Conservation (phyloP, 805 yeast genomes). For the Blastobotrys robertii region DNA sequence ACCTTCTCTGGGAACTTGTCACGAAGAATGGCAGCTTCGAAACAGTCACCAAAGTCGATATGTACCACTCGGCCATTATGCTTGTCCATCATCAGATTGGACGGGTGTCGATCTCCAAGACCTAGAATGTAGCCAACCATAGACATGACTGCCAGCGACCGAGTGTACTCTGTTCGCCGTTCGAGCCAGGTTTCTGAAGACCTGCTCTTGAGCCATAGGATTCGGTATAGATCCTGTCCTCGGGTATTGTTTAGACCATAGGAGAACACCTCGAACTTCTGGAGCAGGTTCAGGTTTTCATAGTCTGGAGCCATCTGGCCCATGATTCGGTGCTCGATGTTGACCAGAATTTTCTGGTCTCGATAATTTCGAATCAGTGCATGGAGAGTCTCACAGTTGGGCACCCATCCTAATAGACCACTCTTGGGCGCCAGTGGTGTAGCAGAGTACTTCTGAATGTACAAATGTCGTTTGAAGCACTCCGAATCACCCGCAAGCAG, state of each 20-base stretch:
- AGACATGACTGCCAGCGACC: constrained; percentile 96
- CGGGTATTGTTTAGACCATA: constrained; percentile 91
- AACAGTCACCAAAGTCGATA: constrained; percentile 98
- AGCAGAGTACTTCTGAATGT: constrained; percentile 85
- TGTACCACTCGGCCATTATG: constrained; percentile 93
- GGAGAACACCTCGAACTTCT: constrained; percentile 93
- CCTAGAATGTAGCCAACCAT: constrained; percentile 98
- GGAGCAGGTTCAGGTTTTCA: constrained; percentile 77
- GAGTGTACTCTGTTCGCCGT: constrained; percentile 89
- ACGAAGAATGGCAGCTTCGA: constrained; percentile 92
- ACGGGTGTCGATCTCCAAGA: constrained; percentile 95
- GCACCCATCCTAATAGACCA: constrained; percentile 96
- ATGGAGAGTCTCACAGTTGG: constrained; percentile 94
- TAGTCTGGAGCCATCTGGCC: constrained; percentile 96
- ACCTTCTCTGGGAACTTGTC: constrained; percentile 98
- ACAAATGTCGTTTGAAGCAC: constrained; percentile 90
- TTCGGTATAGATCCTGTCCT: constrained; percentile 93
- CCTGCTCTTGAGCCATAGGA: constrained; percentile 90
- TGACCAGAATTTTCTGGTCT: constrained; percentile 78
- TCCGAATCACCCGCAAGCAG: constrained; percentile 83
- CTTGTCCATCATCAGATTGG: constrained; percentile 90
- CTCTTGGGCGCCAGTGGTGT: constrained; percentile 94
- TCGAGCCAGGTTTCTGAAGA: constrained; percentile 98
- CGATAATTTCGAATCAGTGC: constrained; percentile 85
- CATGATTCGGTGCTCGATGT: constrained; percentile 93